Conservation (phyloP, 148 eudicot genomes). For the Chenopodium album region DNA sequence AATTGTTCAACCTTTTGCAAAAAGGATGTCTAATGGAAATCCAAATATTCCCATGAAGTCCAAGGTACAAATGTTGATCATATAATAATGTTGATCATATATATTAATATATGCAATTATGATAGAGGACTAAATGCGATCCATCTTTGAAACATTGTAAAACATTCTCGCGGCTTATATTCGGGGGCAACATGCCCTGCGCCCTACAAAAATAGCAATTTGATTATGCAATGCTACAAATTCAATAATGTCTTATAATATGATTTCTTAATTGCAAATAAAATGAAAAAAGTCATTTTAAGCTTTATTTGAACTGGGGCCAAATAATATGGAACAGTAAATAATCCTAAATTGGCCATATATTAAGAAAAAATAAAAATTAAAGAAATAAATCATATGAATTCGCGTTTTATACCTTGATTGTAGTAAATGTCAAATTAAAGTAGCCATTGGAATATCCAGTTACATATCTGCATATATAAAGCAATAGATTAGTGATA, state of each 20-base stretch:
- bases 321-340: no score
- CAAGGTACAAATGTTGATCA: no score
- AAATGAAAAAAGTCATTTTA: no score
- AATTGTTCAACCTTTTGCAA: no score
- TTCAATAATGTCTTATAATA: no score
- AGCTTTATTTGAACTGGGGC: no score
- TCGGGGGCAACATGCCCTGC: background rate
- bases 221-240: background rate
- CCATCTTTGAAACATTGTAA: background rate
- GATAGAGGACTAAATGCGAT: background rate
- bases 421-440: background rate
- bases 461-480: background rate
- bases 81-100: no score
- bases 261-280: no score
- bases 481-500: background rate
- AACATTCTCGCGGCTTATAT: background rate
- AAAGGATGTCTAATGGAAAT: no score
- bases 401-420: background rate
- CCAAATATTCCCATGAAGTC: no score
- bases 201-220: background rate
- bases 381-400: background rate
- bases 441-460: background rate
- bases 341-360: no score
- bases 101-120: no score
- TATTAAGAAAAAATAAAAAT: background rate